Percentiles rank a stretch among this genome's conserved stretches.
phyloP scores from a whole-genome alignment of 169 alveolate genomes.

The Toxoplasma gondii region DNA sequence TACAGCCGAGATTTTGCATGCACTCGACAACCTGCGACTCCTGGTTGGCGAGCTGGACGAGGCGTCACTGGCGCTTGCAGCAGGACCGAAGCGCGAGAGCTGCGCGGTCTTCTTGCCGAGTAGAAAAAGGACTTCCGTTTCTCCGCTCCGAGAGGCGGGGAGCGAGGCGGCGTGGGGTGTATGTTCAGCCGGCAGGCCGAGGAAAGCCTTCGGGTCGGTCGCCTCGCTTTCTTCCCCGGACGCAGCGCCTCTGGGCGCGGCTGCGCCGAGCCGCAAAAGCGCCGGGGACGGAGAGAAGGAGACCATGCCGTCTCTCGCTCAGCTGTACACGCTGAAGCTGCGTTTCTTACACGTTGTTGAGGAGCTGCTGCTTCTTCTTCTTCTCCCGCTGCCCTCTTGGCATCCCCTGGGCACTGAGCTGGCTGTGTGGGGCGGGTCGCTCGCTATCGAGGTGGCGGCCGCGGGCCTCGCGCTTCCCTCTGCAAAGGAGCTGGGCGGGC shows the following conservation, averaged over 20 bases:
- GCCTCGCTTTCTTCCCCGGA: not conserved
- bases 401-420: not conserved
- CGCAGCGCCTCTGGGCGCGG: no score
- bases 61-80: not conserved
- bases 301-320: not conserved
- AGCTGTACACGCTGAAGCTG: not conserved
- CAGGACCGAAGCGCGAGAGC: not conserved
- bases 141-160: not conserved
- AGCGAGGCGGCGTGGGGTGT: not conserved
- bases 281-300: not conserved
- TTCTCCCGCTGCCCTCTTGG: constrained; percentile 3
- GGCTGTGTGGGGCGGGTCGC: constrained; percentile 26
- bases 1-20: constrained; percentile 6
- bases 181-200: no score
- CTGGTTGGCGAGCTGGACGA: not conserved
- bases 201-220: not conserved
- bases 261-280: not conserved
- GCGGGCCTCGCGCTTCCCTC: not conserved
- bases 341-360: not conserved
- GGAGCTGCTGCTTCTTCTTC: not conserved
- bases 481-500: not conserved
- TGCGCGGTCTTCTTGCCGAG: not conserved
- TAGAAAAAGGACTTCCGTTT: not conserved
- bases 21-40: not conserved
- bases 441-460: not conserved